Conservation (phyloP, 164 flowering plant genomes). For the Sedum album region DNA sequence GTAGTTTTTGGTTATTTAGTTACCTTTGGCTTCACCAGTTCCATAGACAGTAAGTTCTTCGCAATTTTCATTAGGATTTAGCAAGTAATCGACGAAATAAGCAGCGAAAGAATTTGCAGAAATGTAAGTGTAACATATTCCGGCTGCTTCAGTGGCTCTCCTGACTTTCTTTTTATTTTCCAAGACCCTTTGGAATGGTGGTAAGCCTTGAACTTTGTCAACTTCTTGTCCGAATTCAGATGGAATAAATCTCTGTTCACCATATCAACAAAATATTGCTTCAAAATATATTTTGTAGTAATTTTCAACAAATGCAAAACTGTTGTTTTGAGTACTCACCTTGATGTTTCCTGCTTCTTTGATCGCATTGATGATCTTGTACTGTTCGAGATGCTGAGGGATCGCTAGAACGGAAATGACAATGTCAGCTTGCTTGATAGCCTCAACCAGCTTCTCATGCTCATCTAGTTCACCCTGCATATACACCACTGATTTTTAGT, state of each 20-base stretch:
- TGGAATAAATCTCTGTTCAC: conserved; percentile 33
- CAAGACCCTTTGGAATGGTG: conserved; percentile 19
- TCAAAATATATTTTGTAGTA: not conserved
- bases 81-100: conserved; percentile 22
- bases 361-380: conserved; percentile 20
- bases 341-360: conserved; percentile 19
- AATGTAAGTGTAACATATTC: conserved; percentile 25
- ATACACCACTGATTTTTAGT: not conserved
- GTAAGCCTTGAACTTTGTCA: conserved; percentile 22
- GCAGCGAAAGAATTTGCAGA: conserved; percentile 25
- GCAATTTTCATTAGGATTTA: conserved; percentile 16
- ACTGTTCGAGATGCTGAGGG: conserved; percentile 21
- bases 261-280: not conserved
- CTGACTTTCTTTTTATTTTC: conserved; percentile 24
- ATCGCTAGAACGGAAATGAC: conserved; percentile 21
- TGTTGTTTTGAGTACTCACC: conserved; percentile 9
- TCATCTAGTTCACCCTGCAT: conserved; percentile 22
- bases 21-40: conserved; percentile 25
- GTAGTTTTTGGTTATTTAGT: not conserved
- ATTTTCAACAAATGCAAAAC: too few species aligned
- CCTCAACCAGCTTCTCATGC: conserved; percentile 18
- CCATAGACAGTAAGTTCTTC: conserved; percentile 24
- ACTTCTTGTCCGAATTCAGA: conserved; percentile 32
- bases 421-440: conserved; percentile 17
- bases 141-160: conserved; percentile 29